phyloP scores from a whole-genome alignment of 805 yeast species.

The Isabelozyma gotoi region DNA sequence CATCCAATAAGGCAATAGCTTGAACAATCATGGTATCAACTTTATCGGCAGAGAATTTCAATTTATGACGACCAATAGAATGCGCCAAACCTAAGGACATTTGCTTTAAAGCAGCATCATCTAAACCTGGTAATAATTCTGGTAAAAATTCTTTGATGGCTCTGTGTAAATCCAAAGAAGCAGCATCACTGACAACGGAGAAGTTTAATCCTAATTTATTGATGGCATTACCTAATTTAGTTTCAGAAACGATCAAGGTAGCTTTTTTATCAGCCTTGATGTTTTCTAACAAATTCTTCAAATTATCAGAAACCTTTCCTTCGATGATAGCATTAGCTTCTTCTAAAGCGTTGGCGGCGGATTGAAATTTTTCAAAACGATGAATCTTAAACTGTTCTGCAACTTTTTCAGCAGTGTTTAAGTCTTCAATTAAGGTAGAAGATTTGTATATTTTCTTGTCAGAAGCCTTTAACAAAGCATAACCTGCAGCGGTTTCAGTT shows the following conservation, averaged over 20 bases:
- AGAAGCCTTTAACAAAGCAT: conserved; percentile 94
- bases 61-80: conserved; percentile 96
- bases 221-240: conserved; percentile 94
- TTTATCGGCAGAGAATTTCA: conserved; percentile 96
- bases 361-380: conserved; percentile 90
- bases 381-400: conserved; percentile 89
- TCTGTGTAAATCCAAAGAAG: conserved; percentile 90
- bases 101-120: conserved; percentile 78
- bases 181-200: conserved; percentile 91
- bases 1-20: conserved; percentile 96
- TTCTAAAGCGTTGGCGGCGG: conserved; percentile 95
- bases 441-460: conserved; percentile 96
- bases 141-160: conserved; percentile 94
- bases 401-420: conserved; percentile 81
- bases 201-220: conserved; percentile 89
- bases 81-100: conserved; percentile 99
- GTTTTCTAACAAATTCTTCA: conserved; percentile 73
- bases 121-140: conserved; percentile 89
- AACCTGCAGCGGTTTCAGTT: conserved; percentile 98
- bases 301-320: conserved; percentile 86
- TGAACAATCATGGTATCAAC: conserved; percentile 99
- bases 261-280: conserved; percentile 79
- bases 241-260: conserved; percentile 87
- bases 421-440: conserved; percentile 67
- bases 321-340: conserved; percentile 91